Base-by-base conservation (phyloP, 1,284 basidiomycete genomes). In the Marasmius tenuissimus region DNA sequence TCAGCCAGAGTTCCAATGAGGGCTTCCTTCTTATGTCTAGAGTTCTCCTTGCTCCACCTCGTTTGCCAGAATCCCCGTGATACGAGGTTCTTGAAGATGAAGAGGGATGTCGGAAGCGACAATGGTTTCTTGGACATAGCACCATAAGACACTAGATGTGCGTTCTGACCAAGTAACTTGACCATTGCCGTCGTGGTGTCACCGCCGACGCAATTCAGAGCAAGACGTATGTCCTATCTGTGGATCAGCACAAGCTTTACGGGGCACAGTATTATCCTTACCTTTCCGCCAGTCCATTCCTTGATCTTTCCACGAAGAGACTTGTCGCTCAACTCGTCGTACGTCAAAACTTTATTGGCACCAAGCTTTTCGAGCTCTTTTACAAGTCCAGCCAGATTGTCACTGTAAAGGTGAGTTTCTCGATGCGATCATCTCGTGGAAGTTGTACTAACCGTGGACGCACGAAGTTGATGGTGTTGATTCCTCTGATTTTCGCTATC, bases 91-190 rank as follows among this genome's bases (percentile, higher is more conserved):
- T 87, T 92, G 79, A 95, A 96, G 64, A 95, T 94, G 74, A 92
- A 88, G 16, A 88, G 75, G 0, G 89, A 89, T 0, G 91, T 89
- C 0, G 93, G 90, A n/a, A 96, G 71, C 1, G 83, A 82, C 10
- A 95, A 74, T 0, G 93, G 92, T 58, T 89, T 82, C 72, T 90
- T 93, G 3, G 92, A 91, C 93, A 96, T 95, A 6, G 89, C 93
- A 33, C 93, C 93, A 63, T 95, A 96, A 0, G 94, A 92, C 9
- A 95, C 89, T 1, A 94, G 76, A 65, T 89, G 87, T 2, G 88
- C 87, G 66, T 89, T 77, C 42, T 78, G 69, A 9, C 86, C 86
- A 1, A 95, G 77, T 12, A 89, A 75, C 56, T 86, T 83, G 1
- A 84, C 79, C 88, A 94, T 91, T 2, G 79, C 67, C 0, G 83